phyloP scores from a whole-genome alignment of 148 eudicot genomes.

The Arbutus unedo region DNA sequence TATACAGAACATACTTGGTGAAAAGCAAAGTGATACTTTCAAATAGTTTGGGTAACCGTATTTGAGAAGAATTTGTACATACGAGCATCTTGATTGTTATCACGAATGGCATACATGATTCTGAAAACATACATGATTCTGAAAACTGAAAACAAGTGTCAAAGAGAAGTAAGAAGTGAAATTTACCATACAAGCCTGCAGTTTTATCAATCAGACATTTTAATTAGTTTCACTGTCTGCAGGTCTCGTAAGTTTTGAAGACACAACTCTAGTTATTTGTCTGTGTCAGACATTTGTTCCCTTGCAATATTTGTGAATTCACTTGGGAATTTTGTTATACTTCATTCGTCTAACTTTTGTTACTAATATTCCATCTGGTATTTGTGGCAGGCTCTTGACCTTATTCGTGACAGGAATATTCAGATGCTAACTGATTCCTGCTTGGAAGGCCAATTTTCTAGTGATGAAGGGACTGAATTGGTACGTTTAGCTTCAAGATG shows the following conservation, averaged over 20 bases:
- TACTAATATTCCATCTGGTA: slow-evolving; percentile 9
- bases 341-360: neutral
- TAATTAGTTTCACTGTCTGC: neutral
- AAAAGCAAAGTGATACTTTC: neutral
- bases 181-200: neutral
- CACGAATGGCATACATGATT: neutral
- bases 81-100: neutral
- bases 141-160: neutral
- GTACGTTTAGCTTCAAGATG: slow-evolving; percentile 87
- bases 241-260: neutral
- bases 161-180: neutral
- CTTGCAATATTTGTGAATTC: neutral
- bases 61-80: neutral
- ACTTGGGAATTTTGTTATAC: neutral
- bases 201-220: neutral
- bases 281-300: neutral
- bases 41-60: neutral
- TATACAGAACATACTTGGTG: neutral
- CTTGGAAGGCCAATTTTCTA: slow-evolving; percentile 87
- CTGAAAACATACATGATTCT: neutral
- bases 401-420: slow-evolving; percentile 83
- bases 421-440: slow-evolving; percentile 90
- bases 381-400: slow-evolving; percentile 79
- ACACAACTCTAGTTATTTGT: neutral
- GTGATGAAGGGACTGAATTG: slow-evolving; percentile 83